phyloP scores from a whole-genome alignment of 2,329 filamentous ascomycete genomes.

The Gliomastix tumulicola region DNA sequence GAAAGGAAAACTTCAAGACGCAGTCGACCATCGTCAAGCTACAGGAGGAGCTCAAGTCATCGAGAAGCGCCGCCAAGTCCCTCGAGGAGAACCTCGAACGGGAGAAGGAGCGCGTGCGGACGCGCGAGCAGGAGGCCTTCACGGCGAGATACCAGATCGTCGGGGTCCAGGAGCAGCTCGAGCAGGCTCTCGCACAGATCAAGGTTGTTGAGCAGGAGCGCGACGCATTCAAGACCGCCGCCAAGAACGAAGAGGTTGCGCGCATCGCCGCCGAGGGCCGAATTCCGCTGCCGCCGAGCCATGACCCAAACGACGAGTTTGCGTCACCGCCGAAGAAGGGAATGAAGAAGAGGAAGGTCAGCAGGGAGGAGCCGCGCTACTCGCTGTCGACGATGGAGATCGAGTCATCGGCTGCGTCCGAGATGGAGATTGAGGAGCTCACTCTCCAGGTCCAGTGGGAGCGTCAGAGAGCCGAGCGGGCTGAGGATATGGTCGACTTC shows the following conservation, averaged over 20 bases:
- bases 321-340: slow-evolving; percentile 48
- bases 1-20: slow-evolving; percentile 71
- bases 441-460: slow-evolving; percentile 47
- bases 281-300: slow-evolving; percentile 53
- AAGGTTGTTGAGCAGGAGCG: slow-evolving; percentile 66
- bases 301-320: slow-evolving; percentile 54
- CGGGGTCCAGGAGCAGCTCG: slow-evolving; percentile 59
- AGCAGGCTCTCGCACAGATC: slow-evolving; percentile 55
- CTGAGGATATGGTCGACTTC: slow-evolving; percentile 68
- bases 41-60: slow-evolving; percentile 66
- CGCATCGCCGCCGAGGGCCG: slow-evolving; percentile 66
- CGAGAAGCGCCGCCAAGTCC: slow-evolving; percentile 45
- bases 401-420: slow-evolving; percentile 45
- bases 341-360: slow-evolving; percentile 11
- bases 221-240: slow-evolving; percentile 64
- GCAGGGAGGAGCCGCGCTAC: slow-evolving; percentile 29
- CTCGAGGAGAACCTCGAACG: slow-evolving; percentile 53
- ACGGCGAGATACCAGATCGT: slow-evolving; percentile 59
- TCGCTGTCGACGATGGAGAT: slow-evolving; percentile 43
- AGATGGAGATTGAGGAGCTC: slow-evolving; percentile 53
- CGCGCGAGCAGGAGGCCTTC: slow-evolving; percentile 64
- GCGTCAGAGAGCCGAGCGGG: slow-evolving; percentile 58
- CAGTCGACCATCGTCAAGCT: slow-evolving; percentile 62
- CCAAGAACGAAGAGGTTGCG: slow-evolving; percentile 67
- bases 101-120: slow-evolving; percentile 54